A percentile compares a stretch with the other conserved stretches of the same genome.
Evolutionary conservation across 345 rosid species (phyloP).

Genomic region (Acer saccharum): DNA sequence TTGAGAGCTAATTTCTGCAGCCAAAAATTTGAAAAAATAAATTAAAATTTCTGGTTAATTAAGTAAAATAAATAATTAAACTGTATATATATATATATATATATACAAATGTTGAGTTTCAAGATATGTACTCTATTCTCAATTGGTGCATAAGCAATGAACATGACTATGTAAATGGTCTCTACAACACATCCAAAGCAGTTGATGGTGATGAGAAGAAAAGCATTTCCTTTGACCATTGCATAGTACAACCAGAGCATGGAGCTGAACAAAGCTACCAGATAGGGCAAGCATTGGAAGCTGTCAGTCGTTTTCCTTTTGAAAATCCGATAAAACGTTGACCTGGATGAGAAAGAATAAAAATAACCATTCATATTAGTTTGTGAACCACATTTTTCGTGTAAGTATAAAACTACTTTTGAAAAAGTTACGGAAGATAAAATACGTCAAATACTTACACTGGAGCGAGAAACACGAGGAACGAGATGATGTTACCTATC

Average conservation of each 20-base stretch:
- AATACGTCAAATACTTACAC: constrained; percentile 49
- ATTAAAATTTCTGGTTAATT: not conserved
- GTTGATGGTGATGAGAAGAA: constrained; percentile 86
- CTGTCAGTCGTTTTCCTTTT: constrained; percentile 73
- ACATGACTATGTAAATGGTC: constrained; percentile 62
- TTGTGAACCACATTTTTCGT: not conserved
- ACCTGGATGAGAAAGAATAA: constrained; percentile 40
- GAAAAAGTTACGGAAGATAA: no score
- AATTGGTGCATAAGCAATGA: constrained; percentile 57
- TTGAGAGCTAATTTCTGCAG: constrained; percentile 62
- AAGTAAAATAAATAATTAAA: not conserved
- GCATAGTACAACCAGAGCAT: constrained; percentile 96
- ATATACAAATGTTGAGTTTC: not conserved
- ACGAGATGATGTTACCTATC: constrained; percentile 75
- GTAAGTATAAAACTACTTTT: no score
- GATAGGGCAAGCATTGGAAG: constrained; percentile 79
- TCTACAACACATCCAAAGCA: constrained; percentile 76
- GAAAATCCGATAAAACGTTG: constrained; percentile 74
- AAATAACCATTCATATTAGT: not conserved
- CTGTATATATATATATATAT: not conserved
- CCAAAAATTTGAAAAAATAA: not conserved
- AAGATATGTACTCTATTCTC: constrained; percentile 46
- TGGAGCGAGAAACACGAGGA: constrained; percentile 80
- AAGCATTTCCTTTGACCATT: constrained; percentile 48
- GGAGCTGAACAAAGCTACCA: constrained; percentile 84